phyloP scores from a whole-genome alignment of 2,329 filamentous ascomycete species.

The Calonectria pteridis region DNA sequence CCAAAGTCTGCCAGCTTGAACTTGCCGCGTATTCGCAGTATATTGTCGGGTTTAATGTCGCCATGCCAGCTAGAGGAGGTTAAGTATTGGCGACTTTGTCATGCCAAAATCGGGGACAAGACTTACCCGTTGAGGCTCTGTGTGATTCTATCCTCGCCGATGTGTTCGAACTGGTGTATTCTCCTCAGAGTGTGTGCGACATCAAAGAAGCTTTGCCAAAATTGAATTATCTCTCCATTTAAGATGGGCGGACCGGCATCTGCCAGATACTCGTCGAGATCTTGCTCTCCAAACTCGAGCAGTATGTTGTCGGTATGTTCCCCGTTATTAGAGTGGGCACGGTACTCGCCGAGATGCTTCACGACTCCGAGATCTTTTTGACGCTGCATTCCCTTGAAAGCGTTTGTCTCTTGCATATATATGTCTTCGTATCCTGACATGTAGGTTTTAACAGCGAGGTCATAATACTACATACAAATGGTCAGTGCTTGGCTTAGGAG shows the following conservation, averaged over 20 bases:
- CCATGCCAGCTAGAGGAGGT: neutral
- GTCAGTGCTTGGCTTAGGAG: neutral
- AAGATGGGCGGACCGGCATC: neutral
- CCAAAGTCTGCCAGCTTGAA: constrained; percentile 18
- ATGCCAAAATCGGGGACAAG: neutral
- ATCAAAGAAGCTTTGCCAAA: constrained; percentile 8
- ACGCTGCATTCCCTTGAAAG: constrained; percentile 1
- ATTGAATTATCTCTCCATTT: neutral
- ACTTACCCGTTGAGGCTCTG: neutral
- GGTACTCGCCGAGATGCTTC: constrained; percentile 5
- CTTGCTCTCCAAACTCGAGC: constrained; percentile 5
- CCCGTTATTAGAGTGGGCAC: neutral
- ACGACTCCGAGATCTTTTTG: neutral
- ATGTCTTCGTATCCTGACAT: neutral
- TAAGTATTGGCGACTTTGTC: neutral
- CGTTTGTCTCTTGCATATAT: neutral
- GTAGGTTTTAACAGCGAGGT: constrained; percentile 11
- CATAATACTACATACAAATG: neutral
- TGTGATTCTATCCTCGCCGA: neutral
- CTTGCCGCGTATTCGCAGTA: neutral
- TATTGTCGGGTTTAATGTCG: constrained; percentile 1
- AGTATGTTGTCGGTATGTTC: neutral
- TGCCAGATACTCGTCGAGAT: constrained; percentile 6
- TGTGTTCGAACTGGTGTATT: neutral
- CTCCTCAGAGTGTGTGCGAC: neutral